These are phyloP conservation scores for Diaporthe velutina DNA, from an alignment of 2,329 filamentous ascomycete species.

Conservation along the genomic window DNA sequence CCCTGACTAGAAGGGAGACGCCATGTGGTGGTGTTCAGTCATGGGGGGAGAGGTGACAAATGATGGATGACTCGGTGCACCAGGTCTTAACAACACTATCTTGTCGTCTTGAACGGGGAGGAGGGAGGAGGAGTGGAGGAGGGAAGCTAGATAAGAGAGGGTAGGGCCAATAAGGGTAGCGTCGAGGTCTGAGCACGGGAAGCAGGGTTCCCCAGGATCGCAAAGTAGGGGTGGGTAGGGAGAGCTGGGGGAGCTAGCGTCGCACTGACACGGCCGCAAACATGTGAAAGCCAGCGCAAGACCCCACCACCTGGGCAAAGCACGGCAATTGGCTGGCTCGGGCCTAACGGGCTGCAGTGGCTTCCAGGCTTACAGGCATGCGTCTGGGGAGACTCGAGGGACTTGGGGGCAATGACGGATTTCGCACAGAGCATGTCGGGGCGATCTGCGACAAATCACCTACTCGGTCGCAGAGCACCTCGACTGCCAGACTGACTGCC, in stretches of 20 bases:
- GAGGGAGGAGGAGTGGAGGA: constrained; percentile 1
- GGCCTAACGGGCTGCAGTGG: constrained; percentile 2
- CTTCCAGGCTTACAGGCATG: constrained; percentile 3
- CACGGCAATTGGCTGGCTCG: constrained; percentile 26
- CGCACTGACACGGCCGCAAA: constrained; percentile 28
- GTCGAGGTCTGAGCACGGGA: constrained; percentile 29
- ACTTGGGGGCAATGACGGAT: background rate
- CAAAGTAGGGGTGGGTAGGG: too few relatives aligned
- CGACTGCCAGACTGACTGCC: background rate
- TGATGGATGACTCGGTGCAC: constrained; percentile 6
- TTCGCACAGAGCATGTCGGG: constrained; percentile 6
- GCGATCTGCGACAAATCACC: constrained; percentile 22
- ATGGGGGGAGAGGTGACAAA: background rate
- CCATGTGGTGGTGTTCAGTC: constrained; percentile 3
- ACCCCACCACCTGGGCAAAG: constrained; percentile 5
- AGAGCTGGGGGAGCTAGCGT: constrained; percentile 4
- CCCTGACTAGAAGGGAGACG: constrained; percentile 16
- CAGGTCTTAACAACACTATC: background rate
- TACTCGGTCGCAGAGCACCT: background rate
- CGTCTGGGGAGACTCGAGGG: background rate
- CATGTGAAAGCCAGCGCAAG: constrained; percentile 21
- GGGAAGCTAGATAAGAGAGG: constrained; percentile 27
- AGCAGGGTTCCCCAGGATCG: constrained; percentile 28
- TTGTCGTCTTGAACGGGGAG: background rate
- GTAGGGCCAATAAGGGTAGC: constrained; percentile 5